phyloP scores from a whole-genome alignment of 2,329 filamentous ascomycete species.

The Aspergillus puulaauensis region DNA sequence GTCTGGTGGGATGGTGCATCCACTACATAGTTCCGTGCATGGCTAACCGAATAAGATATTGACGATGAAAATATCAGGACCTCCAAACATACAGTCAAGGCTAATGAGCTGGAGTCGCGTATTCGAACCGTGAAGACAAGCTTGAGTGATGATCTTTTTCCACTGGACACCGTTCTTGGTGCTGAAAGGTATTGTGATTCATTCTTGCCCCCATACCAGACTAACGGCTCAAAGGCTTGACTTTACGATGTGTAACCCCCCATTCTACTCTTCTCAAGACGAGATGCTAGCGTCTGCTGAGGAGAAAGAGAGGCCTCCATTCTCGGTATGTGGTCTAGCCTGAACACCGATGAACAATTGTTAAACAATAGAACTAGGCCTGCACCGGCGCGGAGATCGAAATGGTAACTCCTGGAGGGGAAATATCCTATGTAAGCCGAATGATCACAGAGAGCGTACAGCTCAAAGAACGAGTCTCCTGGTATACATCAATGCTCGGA shows the following conservation, averaged over 20 bases:
- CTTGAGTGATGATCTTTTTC: conserved; percentile 59
- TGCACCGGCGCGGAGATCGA: conserved; percentile 77
- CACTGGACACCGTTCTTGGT: conserved; percentile 51
- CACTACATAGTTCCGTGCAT: not conserved
- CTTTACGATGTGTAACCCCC: conserved; percentile 92
- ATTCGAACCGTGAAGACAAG: conserved; percentile 64
- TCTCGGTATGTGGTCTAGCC: conserved; percentile 55
- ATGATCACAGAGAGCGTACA: conserved; percentile 69
- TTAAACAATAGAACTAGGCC: conserved; percentile 29
- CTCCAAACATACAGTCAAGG: conserved; percentile 65
- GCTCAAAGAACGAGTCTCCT: conserved; percentile 64
- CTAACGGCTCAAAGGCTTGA: conserved; percentile 53
- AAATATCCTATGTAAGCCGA: conserved; percentile 69
- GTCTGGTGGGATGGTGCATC: conserved; percentile 49
- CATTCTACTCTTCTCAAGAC: conserved; percentile 76
- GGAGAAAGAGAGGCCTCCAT: conserved; percentile 66
- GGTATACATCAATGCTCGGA: conserved; percentile 92
- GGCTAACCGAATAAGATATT: conserved; percentile 58
- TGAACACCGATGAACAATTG: too few species aligned
- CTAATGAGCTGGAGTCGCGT: conserved; percentile 64
- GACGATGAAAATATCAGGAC: conserved; percentile 67
- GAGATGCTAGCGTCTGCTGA: conserved; percentile 68
- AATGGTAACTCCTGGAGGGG: conserved; percentile 81
- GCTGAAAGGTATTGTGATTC: conserved; percentile 22
- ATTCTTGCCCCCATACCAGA: not conserved